Base-by-base conservation (phyloP, 495 filamentous ascomycete genomes). In the Penicillium pulvis region DNA sequence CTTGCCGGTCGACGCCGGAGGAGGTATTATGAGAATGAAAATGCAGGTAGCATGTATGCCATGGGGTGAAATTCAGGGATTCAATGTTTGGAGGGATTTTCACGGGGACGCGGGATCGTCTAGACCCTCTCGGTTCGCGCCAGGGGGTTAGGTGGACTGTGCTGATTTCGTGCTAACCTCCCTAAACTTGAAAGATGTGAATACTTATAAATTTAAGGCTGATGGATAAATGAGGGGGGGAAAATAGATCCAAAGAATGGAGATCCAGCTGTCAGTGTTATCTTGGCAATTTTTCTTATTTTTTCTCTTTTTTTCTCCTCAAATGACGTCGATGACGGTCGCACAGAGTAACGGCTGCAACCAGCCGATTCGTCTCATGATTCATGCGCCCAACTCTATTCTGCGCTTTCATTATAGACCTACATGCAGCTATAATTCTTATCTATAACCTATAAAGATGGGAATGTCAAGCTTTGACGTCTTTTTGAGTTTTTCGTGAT, bases 281-380 rank as follows among this genome's bases (percentile, higher is more conserved):
- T 41, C 58, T 56, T 61, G 59, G 54, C 58, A 8, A 11, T 41
- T 41, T 41, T 17, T n/a, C n/a, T 17, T n/a, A n/a, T n/a, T 41
- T 41, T 41, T n/a, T 17, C 16, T 17, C 6, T n/a, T 41, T 33
- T 60, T 53, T 51, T 58, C 61, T 55, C 44, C 56, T 55, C 36
- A 12, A 36, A 61, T 67, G 64, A 67, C 64, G 64, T 67, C 61
- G 58, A 59, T 26, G 49, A 64, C 48, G 36, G 59, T 56, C 30
- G 59, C 31, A 49, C 52, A 46, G 55, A 46, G 26, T 53, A 50
- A 55, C 53, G 26, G 39, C 48, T 56, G 50, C 44, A 53, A 19
- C 10, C 43, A 46, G 19, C 43, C 43, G 43, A 6, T 14, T 24
- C 7, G 11, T 14, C 10, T 23, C 19, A 46, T 46, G 43, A 46